Conservation (phyloP, 352 stramenopile species). For the Phytophthora colocasiae region DNA sequence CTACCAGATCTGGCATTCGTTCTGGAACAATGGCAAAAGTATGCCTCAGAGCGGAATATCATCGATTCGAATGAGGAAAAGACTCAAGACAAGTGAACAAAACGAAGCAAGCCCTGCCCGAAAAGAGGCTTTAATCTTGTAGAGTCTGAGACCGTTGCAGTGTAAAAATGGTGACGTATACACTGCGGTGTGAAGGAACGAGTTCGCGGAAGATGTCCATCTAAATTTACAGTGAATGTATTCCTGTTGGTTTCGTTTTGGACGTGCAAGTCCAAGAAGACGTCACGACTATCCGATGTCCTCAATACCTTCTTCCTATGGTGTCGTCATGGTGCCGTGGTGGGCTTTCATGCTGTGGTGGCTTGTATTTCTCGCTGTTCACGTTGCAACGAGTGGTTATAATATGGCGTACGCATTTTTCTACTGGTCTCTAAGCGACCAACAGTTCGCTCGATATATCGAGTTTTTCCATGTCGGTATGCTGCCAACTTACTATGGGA, state of each 20-base stretch:
- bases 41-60: constrained; percentile 21
- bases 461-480: constrained; percentile 22
- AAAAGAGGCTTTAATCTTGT: too few relatives aligned
- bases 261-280: too few relatives aligned
- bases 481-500: constrained; percentile 1
- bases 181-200: too few relatives aligned
- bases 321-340: constrained; percentile 4
- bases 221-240: too few relatives aligned
- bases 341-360: constrained; percentile 17
- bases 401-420: constrained; percentile 11
- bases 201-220: too few relatives aligned
- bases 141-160: too few relatives aligned
- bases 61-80: constrained; percentile 31
- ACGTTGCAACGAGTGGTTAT: constrained; percentile 14
- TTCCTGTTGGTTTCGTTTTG: too few relatives aligned
- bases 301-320: background rate
- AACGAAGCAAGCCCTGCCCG: too few relatives aligned
- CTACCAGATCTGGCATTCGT: constrained; percentile 41
- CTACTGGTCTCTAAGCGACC: background rate
- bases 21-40: constrained; percentile 29
- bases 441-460: background rate
- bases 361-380: constrained; percentile 15
- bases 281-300: background rate
- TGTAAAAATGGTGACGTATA: too few relatives aligned
- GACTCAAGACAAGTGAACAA: constrained; percentile 3